phyloP scores from a whole-genome alignment of 116 monocot species.

The Thalassia testudinum region DNA sequence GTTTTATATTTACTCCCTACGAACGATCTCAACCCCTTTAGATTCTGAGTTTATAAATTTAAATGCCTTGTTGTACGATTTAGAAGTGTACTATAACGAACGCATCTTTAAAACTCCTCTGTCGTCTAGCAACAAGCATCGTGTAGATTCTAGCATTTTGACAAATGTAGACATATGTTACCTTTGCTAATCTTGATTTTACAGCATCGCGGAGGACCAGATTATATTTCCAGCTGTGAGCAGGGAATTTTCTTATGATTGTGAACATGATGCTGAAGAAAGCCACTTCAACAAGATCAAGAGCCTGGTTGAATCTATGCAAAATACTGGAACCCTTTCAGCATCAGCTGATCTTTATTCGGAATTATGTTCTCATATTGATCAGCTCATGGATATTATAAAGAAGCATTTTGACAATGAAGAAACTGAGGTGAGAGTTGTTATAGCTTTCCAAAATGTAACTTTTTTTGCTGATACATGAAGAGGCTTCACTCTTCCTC shows the following conservation, averaged over 20 bases:
- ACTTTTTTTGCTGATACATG: not conserved
- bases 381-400: conserved; percentile 75
- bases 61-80: no score
- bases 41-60: no score
- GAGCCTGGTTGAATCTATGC: conserved; percentile 67
- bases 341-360: conserved; percentile 62
- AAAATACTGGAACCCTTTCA: conserved; percentile 47
- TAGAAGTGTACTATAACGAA: no score
- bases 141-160: no score
- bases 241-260: conserved; percentile 56
- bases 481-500: not conserved
- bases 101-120: no score
- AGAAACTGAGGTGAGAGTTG: conserved; percentile 75
- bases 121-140: no score
- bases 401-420: conserved; percentile 74
- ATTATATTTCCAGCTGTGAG: conserved; percentile 88
- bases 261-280: conserved; percentile 88
- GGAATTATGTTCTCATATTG: conserved; percentile 67
- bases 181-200: not conserved
- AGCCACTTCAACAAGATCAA: conserved; percentile 64
- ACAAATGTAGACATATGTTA: no score
- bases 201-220: conserved; percentile 91
- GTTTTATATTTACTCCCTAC: no score
- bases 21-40: no score
- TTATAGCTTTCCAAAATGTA: not conserved